Base-by-base conservation (phyloP, 2,329 filamentous ascomycete genomes). In the Samsoniella hepiali region DNA sequence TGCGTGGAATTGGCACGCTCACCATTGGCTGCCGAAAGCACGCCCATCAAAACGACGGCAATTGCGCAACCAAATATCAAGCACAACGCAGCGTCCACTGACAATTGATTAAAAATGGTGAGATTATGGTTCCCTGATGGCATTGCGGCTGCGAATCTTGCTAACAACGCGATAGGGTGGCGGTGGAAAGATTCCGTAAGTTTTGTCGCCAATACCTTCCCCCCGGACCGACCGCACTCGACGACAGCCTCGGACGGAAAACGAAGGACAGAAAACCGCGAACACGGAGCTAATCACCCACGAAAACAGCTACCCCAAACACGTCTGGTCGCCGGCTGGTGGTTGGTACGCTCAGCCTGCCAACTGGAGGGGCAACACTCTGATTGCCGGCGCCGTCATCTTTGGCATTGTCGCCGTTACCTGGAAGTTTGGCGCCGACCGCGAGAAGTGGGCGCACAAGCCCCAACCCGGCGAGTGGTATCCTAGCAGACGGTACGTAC, bases 291-390 rank as follows among this genome's bases (percentile, higher is more conserved):
- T 66, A 68, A 68, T 63, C 31, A 29, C 11, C 64, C 56, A 51
- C 49, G 36, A 55, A 58, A 32, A 54, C 72, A 96, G 92, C 74
- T 97, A 97, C 80, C 93, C 93, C 77, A 97, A 97, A 84, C 94
- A 99, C 84, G 92, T 99, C 84, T 99, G 95, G 95, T 98, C 95
- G 74, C 95, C 95, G 66, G 84, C 94, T 68, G 95, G 95, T 84
- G 95, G 95, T 79, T 99, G 95, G 95, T 99, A 99, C 79, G 82
- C 89, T 62, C 94, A 96, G 77, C 95, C 95, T 61, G 83, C 85
- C 69, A 99, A 99, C 84, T 99, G 95, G 95, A 95, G 90, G 77
- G 80, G 82, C 72, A 99, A 99, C 82, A 99, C 95, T 5, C 83
- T 89, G 62, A 82, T 95, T 69, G 87, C 93, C 74, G 85, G 85